Percentiles rank a stretch among this genome's conserved stretches.
Evolutionary conservation across 2,329 filamentous ascomycete species (phyloP).

Genomic region (Cercospora sp.): DNA sequence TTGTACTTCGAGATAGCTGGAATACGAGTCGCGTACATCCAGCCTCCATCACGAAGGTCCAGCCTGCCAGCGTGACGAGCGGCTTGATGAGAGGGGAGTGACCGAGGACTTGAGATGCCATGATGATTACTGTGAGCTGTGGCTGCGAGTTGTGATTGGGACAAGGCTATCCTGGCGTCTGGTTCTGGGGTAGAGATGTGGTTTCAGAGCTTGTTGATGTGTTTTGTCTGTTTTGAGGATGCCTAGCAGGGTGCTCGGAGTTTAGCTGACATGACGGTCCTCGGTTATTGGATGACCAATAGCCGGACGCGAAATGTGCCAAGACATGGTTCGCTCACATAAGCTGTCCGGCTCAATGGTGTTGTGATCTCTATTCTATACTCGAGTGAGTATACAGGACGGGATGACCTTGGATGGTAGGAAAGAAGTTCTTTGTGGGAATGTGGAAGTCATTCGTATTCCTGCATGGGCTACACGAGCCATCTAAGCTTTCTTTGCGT

Average conservation of each 20-base stretch:
- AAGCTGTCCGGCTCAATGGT: background rate
- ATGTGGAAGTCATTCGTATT: no score
- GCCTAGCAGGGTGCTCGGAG: background rate
- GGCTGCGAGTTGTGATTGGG: background rate
- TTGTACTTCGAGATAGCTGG: conserved; percentile 38
- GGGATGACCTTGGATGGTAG: background rate
- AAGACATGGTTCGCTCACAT: background rate
- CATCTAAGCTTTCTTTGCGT: conserved; percentile 65
- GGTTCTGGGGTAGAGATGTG: background rate
- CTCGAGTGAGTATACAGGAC: background rate
- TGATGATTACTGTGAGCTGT: background rate
- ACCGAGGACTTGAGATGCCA: conserved; percentile 10
- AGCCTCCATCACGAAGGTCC: conserved; percentile 45
- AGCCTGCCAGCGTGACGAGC: conserved; percentile 39
- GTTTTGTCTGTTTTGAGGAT: background rate
- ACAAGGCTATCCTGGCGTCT: background rate
- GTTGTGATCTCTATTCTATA: background rate
- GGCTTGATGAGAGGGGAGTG: conserved; percentile 16
- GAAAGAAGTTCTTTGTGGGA: no score
- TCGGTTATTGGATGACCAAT: background rate
- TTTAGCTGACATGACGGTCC: background rate
- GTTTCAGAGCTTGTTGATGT: background rate
- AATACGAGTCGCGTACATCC: conserved; percentile 44
- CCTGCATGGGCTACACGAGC: background rate
- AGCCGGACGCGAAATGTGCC: background rate